Conservation (phyloP, 306 rosid genomes). For the Inga laurina region DNA sequence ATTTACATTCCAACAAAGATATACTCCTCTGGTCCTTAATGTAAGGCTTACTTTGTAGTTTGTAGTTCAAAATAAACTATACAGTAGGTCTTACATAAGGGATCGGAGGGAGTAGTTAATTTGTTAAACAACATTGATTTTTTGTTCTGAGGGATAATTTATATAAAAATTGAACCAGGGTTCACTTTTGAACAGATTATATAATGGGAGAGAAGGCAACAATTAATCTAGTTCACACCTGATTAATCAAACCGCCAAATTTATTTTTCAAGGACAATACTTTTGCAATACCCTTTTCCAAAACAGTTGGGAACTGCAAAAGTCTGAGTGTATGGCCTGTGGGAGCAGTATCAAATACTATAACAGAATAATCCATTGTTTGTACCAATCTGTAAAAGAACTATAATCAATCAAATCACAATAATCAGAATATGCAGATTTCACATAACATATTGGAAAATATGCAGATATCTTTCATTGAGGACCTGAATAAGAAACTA, state of each 20-base stretch:
- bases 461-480: background rate
- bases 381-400: conserved; percentile 62
- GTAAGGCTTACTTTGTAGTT: no score
- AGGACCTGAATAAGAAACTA: background rate
- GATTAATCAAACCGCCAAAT: conserved; percentile 66
- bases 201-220: background rate
- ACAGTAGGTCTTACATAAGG: no score
- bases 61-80: no score
- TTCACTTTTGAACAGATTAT: background rate
- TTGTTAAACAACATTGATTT: background rate
- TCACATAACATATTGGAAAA: background rate
- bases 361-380: conserved; percentile 77
- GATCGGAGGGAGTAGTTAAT: no score
- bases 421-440: background rate
- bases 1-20: background rate
- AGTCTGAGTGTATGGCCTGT: conserved; percentile 74
- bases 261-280: conserved; percentile 69
- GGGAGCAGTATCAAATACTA: conserved; percentile 79
- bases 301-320: conserved; percentile 68
- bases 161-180: background rate
- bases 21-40: no score
- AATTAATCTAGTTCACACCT: conserved; percentile 39
- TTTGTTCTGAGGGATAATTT: background rate
- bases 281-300: conserved; percentile 74
- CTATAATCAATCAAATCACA: background rate